phyloP scores from a whole-genome alignment of 192 early-diverging fungal species.

The Dispira parvispora region DNA sequence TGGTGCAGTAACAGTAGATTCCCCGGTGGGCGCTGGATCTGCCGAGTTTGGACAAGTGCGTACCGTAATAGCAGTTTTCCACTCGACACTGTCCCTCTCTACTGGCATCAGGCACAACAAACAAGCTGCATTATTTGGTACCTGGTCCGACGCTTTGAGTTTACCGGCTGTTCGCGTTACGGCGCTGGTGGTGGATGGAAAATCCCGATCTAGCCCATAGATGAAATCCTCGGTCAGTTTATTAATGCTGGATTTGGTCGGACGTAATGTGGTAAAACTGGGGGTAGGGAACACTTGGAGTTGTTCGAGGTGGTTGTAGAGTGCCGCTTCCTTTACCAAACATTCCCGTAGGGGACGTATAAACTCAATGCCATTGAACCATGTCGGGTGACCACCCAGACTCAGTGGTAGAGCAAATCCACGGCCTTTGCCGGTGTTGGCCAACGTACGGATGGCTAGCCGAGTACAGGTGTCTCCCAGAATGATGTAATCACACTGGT shows the following conservation, averaged over 20 bases:
- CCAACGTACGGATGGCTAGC: conserved; percentile 56
- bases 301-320: conserved; percentile 1
- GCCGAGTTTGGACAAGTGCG: not conserved
- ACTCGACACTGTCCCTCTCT: not conserved
- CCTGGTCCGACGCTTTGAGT: conserved; percentile 27
- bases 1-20: not conserved
- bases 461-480: conserved; percentile 68
- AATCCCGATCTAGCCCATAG: conserved; percentile 44
- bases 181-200: conserved; percentile 59
- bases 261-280: not conserved
- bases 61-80: conserved; percentile 6
- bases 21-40: not conserved
- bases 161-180: conserved; percentile 54
- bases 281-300: not conserved
- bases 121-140: conserved; percentile 25
- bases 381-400: conserved; percentile 36
- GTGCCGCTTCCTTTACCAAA: not conserved
- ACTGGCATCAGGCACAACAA: conserved; percentile 39
- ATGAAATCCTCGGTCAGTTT: conserved; percentile 60
- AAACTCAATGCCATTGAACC: conserved; percentile 24
- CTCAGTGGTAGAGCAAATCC: conserved; percentile 73
- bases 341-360: conserved; percentile 3
- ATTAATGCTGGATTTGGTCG: conserved; percentile 28
- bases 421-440: conserved; percentile 65
- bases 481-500: conserved; percentile 35